Evolutionary conservation across 164 flowering plant species (phyloP), one percentile per base, ranked within the genome.

Genomic region (Aristolochia contorta): DNA sequence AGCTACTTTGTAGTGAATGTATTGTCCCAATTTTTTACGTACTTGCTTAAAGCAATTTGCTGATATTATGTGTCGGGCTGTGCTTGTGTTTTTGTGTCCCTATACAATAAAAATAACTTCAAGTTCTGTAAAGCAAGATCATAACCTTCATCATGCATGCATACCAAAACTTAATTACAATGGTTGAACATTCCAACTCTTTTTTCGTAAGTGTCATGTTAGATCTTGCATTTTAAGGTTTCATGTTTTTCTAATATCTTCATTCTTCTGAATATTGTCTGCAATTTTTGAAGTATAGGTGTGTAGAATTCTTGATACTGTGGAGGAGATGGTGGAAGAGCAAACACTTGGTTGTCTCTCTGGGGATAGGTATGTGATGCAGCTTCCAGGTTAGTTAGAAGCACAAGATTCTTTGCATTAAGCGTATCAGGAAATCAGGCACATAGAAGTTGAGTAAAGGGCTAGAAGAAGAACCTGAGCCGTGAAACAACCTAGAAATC

Each of bases 251-350:
- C 16, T 21, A 54, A 51, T 33, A 33, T 43, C 16, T 43, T 45
- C 41, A 45, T 43, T 19, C 22, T 6, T 25, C 18, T 13, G 23
- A 24, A n/a, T 54, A 54, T 10, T 37, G 43, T 37, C 43, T 37
- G 43, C 43, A 37, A 37, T 13, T 8, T 54, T 7, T 55, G 47
- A 20, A 16, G 16, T 19, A 53, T 59, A 86, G 94, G 83, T 79
- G 61, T 82, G 80, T 62, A 63, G 67, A 8, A 62, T 64, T 69
- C 82, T 87, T 65, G 86, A 84, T 73, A 77, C 67, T 4, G 75
- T 84, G 43, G 94, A 86, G 72, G 77, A 82, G 73, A 75, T 81
- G 63, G 76, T 78, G 68, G 90, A 84, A 71, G 86, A 81, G 69
- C 79, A 80, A 61, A 66, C 23, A 53, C 66, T 82, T 61, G 84